Evolutionary conservation across 768 basidiomycete genomes (phyloP).

Genomic region (Leccinum sublutescens): DNA sequence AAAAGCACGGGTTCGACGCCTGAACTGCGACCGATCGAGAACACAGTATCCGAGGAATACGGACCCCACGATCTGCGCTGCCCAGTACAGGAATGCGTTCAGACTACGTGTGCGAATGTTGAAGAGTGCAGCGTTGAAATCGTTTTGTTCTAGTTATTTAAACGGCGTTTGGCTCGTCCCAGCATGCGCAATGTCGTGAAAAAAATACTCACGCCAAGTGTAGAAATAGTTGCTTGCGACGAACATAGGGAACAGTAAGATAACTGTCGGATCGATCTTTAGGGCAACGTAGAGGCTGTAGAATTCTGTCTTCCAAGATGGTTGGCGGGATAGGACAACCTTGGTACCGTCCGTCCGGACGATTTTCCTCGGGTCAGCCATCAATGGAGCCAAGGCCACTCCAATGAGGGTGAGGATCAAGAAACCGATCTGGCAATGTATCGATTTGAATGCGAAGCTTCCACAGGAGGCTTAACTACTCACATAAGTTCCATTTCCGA

Average conservation of each 20-base stretch:
- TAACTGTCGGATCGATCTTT: conserved; percentile 65
- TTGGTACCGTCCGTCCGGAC: conserved; percentile 73
- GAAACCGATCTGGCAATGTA: conserved; percentile 63
- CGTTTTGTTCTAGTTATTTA: conserved; percentile 48
- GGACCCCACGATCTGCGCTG: conserved; percentile 75
- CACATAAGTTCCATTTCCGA: conserved; percentile 75
- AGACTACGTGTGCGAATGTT: conserved; percentile 78
- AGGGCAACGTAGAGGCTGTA: conserved; percentile 67
- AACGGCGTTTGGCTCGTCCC: conserved; percentile 8
- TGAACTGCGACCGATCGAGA: conserved; percentile 55
- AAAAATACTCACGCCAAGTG: conserved; percentile 63
- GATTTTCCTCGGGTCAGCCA: conserved; percentile 73
- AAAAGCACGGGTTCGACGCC: conserved; percentile 70
- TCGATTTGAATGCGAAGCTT: not conserved
- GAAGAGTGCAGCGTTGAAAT: conserved; percentile 74
- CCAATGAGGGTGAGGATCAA: conserved; percentile 71
- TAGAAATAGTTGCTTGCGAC: conserved; percentile 85
- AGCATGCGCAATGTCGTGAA: not conserved
- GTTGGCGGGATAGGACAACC: conserved; percentile 58
- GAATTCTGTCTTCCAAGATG: conserved; percentile 78
- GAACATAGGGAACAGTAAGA: conserved; percentile 84
- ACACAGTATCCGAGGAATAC: conserved; percentile 61
- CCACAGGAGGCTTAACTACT: conserved; percentile 23
- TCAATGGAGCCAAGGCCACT: conserved; percentile 59
- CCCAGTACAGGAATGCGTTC: conserved; percentile 81